phyloP scores from a whole-genome alignment of 1,139 yeast genomes.

The Saccharomyces uvarum region DNA sequence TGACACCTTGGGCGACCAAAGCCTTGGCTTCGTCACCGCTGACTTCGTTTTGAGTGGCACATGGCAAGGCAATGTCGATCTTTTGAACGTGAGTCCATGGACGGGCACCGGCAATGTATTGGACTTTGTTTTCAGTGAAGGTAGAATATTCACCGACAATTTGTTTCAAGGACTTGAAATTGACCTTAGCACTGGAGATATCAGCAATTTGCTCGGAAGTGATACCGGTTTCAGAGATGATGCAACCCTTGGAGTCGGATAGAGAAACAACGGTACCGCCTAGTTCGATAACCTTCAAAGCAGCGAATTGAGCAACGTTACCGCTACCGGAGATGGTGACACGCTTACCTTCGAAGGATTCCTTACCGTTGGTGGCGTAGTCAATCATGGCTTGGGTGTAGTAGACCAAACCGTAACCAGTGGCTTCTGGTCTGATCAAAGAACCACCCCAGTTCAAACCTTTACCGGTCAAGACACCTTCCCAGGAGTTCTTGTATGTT shows the following conservation, averaged over 20 bases:
- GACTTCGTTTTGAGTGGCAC: slow-evolving; percentile 97
- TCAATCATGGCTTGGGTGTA: slow-evolving; percentile 97
- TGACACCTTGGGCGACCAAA: slow-evolving; percentile 84
- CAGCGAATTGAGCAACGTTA: slow-evolving; percentile 98
- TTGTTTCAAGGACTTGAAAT: slow-evolving; percentile 69
- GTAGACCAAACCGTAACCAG: slow-evolving; percentile 96
- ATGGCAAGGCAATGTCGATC: slow-evolving; percentile 94
- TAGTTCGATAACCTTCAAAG: slow-evolving; percentile 90
- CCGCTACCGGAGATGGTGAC: slow-evolving; percentile 97
- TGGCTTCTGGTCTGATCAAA: slow-evolving; percentile 97
- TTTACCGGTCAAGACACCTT: slow-evolving; percentile 97
- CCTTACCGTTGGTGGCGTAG: slow-evolving; percentile 82
- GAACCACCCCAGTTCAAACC: slow-evolving; percentile 99
- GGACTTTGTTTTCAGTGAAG: slow-evolving; percentile 51
- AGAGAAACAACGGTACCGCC: slow-evolving; percentile 92
- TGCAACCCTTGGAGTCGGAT: slow-evolving; percentile 90
- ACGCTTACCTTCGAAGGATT: slow-evolving; percentile 82
- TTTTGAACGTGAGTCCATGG: slow-evolving; percentile 93
- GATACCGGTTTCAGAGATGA: slow-evolving; percentile 70
- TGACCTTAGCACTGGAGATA: slow-evolving; percentile 74
- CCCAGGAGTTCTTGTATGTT: slow-evolving; percentile 83
- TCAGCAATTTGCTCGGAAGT: slow-evolving; percentile 70
- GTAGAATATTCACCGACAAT: slow-evolving; percentile 54
- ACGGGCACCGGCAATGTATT: slow-evolving; percentile 87
- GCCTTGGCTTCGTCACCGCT: slow-evolving; percentile 95